Evolutionary conservation across 768 basidiomycete genomes (phyloP).

Genomic region (Sarcomyxa edulis): DNA sequence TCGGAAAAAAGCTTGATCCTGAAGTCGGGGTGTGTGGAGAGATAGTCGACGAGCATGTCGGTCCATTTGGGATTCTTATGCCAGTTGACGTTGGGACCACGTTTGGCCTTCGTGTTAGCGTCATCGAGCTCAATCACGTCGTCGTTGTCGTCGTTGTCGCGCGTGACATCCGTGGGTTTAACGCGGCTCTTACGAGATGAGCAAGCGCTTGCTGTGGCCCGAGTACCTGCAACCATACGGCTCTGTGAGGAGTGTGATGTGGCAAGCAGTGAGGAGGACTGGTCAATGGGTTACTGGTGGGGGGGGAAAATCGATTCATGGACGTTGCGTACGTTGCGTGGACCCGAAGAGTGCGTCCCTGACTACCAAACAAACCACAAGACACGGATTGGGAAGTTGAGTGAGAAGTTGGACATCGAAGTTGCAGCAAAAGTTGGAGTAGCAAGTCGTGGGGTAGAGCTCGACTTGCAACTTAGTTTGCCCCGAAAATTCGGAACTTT

Average conservation of each 20-base stretch:
- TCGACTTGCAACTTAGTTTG: not conserved
- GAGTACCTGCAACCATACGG: no score
- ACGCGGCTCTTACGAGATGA: no score
- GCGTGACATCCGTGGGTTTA: no score
- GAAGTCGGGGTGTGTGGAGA: slow-evolving; percentile 4
- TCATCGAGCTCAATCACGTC: no score
- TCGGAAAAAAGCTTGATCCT: slow-evolving; percentile 21
- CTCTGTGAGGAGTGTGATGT: no score
- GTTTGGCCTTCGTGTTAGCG: no score
- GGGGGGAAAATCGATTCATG: not conserved
- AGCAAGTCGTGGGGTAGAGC: not conserved
- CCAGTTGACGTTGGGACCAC: no score
- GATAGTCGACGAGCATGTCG: slow-evolving; percentile 2
- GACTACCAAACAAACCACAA: not conserved
- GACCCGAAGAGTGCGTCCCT: not conserved
- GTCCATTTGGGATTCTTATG: not conserved
- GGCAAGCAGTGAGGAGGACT: no score
- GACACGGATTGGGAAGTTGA: no score
- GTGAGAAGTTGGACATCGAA: not conserved
- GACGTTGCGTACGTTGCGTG: not conserved
- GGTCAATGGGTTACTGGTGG: not conserved
- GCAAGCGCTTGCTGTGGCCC: no score
- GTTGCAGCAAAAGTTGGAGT: not conserved
- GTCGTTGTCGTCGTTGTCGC: no score
- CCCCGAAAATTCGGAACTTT: no score